A percentile compares a stretch with the other conserved stretches of the same genome.
These are phyloP conservation scores for Coemansia sp. DNA, from an alignment of 192 early-diverging fungal species.

Conservation along the genomic window DNA sequence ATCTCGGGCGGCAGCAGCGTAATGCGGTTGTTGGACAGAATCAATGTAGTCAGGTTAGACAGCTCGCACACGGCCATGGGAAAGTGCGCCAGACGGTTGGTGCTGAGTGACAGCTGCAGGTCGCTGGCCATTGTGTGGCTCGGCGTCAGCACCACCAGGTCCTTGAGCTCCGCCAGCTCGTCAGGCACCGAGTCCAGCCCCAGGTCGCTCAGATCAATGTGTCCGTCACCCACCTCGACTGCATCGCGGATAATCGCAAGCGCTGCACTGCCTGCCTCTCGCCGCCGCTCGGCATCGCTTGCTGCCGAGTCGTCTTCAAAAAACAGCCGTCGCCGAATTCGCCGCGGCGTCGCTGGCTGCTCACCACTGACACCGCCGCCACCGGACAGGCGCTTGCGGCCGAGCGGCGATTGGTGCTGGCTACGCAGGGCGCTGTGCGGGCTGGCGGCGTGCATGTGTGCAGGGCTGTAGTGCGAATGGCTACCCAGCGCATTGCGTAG, in stretches of 20 bases:
- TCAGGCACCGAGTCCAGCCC: conserved; percentile 38
- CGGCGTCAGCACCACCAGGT: conserved; percentile 46
- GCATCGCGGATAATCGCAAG: conserved; percentile 43
- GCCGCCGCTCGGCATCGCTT: conserved; percentile 10
- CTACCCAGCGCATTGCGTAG: neutral
- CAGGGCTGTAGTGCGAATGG: too few relatives aligned
- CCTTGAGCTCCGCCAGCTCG: conserved; percentile 49
- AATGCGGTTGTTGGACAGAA: conserved; percentile 46
- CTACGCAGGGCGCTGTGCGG: conserved; percentile 6
- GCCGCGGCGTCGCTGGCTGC: conserved; percentile 30
- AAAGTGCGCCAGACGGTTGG: conserved; percentile 29
- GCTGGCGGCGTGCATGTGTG: conserved; percentile 2
- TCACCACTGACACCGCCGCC: conserved; percentile 8
- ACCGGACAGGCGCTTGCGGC: conserved; percentile 19
- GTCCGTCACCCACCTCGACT: conserved; percentile 39
- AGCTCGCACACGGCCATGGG: conserved; percentile 46
- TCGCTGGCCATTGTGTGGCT: conserved; percentile 33
- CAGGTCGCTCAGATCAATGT: conserved; percentile 53
- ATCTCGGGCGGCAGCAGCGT: conserved; percentile 46
- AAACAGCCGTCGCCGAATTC: conserved; percentile 45
- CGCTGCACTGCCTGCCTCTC: conserved; percentile 12
- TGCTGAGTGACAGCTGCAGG: conserved; percentile 32
- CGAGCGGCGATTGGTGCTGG: conserved; percentile 28
- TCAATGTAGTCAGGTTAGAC: conserved; percentile 48
- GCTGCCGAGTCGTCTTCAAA: conserved; percentile 33